A percentile compares a stretch with the other conserved stretches of the same genome.
These are phyloP conservation scores for Xylaria sp. DNA, from an alignment of 2,329 filamentous ascomycete genomes.

Conservation along the genomic window DNA sequence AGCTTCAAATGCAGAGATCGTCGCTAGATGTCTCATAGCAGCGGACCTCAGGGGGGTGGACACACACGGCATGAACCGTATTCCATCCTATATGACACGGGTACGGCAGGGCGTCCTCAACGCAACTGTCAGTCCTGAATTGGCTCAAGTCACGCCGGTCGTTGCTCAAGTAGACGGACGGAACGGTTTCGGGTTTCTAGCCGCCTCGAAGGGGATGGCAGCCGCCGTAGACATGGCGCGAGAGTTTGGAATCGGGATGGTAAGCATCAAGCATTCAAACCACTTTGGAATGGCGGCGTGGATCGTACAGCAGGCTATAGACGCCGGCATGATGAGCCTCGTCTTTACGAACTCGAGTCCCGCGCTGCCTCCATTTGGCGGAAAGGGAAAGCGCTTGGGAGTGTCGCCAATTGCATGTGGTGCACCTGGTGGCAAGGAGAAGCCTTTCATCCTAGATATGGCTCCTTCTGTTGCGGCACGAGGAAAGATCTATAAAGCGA, in stretches of 20 bases:
- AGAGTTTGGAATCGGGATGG: conserved; percentile 77
- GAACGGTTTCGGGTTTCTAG: conserved; percentile 81
- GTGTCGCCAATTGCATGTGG: conserved; percentile 81
- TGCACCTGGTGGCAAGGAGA: conserved; percentile 68
- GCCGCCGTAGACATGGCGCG: conserved; percentile 73
- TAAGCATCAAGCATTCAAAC: conserved; percentile 78
- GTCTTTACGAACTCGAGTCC: conserved; percentile 79
- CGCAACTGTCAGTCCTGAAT: conserved; percentile 64
- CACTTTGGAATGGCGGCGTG: conserved; percentile 88
- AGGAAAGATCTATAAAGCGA: conserved; percentile 79
- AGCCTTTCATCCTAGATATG: conserved; percentile 80
- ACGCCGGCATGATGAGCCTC: conserved; percentile 74
- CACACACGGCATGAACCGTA: conserved; percentile 80
- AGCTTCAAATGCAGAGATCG: conserved; percentile 64
- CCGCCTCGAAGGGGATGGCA: conserved; percentile 72
- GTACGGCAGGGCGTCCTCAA: conserved; percentile 76
- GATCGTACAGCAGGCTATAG: conserved; percentile 80
- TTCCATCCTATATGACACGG: conserved; percentile 80
- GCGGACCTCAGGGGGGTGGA: conserved; percentile 83
- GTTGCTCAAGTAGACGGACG: conserved; percentile 74
- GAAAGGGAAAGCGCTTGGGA: conserved; percentile 74
- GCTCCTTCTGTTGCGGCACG: conserved; percentile 74
- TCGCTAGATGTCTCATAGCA: conserved; percentile 75
- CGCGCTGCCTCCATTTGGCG: conserved; percentile 77
- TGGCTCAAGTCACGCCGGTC: conserved; percentile 73